Evolutionary conservation across 2,329 filamentous ascomycete species (phyloP), one percentile per base, ranked within the genome.

Genomic region (Colletotrichum endophyticum): DNA sequence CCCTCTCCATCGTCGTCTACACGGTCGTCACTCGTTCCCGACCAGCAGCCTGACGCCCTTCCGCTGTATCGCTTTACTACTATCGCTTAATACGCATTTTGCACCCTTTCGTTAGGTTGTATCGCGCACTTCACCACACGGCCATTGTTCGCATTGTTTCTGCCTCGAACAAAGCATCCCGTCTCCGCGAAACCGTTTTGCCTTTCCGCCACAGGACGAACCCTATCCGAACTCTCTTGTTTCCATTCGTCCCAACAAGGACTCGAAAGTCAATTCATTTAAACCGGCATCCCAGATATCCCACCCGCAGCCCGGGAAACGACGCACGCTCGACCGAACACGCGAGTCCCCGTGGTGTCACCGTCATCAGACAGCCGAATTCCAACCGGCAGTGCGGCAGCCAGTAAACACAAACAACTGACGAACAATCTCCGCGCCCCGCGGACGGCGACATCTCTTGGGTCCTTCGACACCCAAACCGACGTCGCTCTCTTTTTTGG

Each of bases 11-110:
- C 68, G 19, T 70, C n/a, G 22, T 64, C 69, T 36, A 64, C 28
- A 6, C 64, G 5, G 73, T 70, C 70, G 34, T 73, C 73, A 70
- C 70, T 76, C 73, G 64, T 76, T 76, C 70, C 28, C 27, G 63
- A 68, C 39, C 53, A 30, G 63, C 57, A 57, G 53, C 61, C 56
- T 36, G 34, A 32, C 57, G 28, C 63, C 32, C 62, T 25, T 36
- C 25, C 56, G 13, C 59, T 30, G 22, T 59, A 61, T 53, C 34
- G 13, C 63, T 57, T 25, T 67, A 16, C 32, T 13, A 73, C 73
- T 28, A 56, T 76, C 73, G 73, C 73, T 73, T 76, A 62, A 73
- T 70, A 66, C 63, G 57, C 30, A 28, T 36, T 39, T 13, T 34
- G 16, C 39, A 76, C 70, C 59, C 32, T 49, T 63, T 61, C 30